Conservation (phyloP, 2,329 filamentous ascomycete species). For the Nemania abortiva region DNA sequence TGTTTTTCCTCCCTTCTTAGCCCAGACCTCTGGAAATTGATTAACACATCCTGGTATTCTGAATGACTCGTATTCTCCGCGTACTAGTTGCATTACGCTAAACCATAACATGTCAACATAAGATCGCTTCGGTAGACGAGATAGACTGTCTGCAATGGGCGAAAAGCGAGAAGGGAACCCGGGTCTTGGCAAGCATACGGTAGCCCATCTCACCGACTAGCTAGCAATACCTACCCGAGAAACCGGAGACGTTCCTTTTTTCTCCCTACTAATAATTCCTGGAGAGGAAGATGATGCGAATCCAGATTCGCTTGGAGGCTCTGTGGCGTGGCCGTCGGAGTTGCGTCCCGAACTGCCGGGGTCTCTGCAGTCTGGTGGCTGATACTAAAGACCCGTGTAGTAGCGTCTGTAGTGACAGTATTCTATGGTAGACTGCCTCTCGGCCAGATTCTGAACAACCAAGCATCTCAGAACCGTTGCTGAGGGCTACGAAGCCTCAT, state of each 20-base stretch:
- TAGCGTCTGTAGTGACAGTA: too few species aligned
- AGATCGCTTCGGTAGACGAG: constrained; percentile 10
- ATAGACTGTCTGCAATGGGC: not conserved
- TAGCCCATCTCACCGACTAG: constrained; percentile 13
- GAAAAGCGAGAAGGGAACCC: constrained; percentile 2
- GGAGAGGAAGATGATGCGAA: constrained; percentile 4
- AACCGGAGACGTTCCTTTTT: constrained; percentile 8
- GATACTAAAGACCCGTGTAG: not conserved
- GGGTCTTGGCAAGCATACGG: constrained; percentile 16
- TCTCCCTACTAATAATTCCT: constrained; percentile 11
- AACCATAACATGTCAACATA: constrained; percentile 8
- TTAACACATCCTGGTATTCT: constrained; percentile 4
- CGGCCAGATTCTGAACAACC: not conserved
- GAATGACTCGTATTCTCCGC: constrained; percentile 7
- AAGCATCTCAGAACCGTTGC: constrained; percentile 1
- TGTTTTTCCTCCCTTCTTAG: constrained; percentile 13
- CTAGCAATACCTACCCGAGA: constrained; percentile 15
- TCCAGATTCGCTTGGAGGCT: constrained; percentile 10
- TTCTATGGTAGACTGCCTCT: not conserved
- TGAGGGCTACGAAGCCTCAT: not conserved
- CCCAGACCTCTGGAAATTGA: constrained; percentile 6
- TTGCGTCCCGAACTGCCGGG: constrained; percentile 39
- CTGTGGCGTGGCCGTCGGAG: constrained; percentile 26
- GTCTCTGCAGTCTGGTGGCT: constrained; percentile 19
- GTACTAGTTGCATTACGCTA: constrained; percentile 7